Percentiles rank a stretch among this genome's conserved stretches.
These are phyloP conservation scores for Jackrogersella multiformis DNA, from an alignment of 495 filamentous ascomycete species.

Conservation along the genomic window DNA sequence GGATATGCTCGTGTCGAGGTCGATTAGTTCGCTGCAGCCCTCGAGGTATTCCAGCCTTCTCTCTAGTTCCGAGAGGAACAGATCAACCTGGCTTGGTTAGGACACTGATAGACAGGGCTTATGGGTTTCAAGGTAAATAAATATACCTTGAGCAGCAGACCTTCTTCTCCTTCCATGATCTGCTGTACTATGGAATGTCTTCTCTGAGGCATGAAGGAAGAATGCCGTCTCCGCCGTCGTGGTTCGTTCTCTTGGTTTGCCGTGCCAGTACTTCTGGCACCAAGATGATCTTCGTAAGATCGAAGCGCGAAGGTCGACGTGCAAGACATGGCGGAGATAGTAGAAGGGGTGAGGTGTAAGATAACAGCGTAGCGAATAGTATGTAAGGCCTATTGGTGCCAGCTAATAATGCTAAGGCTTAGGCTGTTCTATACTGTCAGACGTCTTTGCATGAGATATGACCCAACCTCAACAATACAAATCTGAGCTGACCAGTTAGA, in stretches of 20 bases:
- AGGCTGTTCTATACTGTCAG: slow-evolving; percentile 29
- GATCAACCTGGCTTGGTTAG: slow-evolving; percentile 71
- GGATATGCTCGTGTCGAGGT: slow-evolving; percentile 81
- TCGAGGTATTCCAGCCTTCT: slow-evolving; percentile 88
- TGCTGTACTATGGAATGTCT: slow-evolving; percentile 71
- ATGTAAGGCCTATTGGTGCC: slow-evolving; percentile 21
- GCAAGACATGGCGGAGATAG: slow-evolving; percentile 42
- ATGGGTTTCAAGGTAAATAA: slow-evolving; percentile 25
- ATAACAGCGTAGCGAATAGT: slow-evolving; percentile 3
- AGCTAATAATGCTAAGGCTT: slow-evolving; percentile 29
- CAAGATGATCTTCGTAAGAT: slow-evolving; percentile 48
- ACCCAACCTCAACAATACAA: slow-evolving; percentile 2
- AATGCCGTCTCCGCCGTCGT: slow-evolving; percentile 64
- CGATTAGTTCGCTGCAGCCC: slow-evolving; percentile 77
- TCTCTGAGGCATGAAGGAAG: slow-evolving; percentile 66
- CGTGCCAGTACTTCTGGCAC: slow-evolving; percentile 45
- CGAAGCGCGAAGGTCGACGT: slow-evolving; percentile 50
- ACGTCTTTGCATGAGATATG: slow-evolving; percentile 32
- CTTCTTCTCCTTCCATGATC: slow-evolving; percentile 69
- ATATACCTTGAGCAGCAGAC: slow-evolving; percentile 68
- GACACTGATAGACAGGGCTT: neutral
- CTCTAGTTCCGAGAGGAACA: slow-evolving; percentile 89
- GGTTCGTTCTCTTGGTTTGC: slow-evolving; percentile 42
- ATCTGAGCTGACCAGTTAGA: slow-evolving; percentile 24
- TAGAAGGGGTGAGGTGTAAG: neutral